Percentiles rank a stretch among this genome's conserved stretches.
These are phyloP conservation scores for Calonectria pauciramosa DNA, from an alignment of 2,329 filamentous ascomycete genomes.

Conservation along the genomic window DNA sequence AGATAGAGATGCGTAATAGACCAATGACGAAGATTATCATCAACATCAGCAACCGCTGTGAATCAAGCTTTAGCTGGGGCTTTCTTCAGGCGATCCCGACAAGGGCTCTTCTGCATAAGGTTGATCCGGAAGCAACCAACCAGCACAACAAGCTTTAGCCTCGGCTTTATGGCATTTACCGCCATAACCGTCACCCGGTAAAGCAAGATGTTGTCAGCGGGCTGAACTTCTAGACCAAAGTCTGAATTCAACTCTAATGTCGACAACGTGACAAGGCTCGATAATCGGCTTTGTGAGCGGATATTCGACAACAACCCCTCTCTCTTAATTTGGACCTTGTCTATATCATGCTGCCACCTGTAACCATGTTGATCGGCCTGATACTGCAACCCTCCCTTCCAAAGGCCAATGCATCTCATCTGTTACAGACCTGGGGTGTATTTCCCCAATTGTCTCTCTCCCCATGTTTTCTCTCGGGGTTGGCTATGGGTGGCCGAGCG, in stretches of 20 bases:
- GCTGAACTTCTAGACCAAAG: slow-evolving; percentile 5
- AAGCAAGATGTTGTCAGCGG: neutral
- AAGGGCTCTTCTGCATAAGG: neutral
- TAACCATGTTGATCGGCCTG: slow-evolving; percentile 27
- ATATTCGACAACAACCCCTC: slow-evolving; percentile 16
- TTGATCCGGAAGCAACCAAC: neutral
- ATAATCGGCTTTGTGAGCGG: slow-evolving; percentile 14
- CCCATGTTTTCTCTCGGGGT: neutral
- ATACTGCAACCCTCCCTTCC: slow-evolving; percentile 4
- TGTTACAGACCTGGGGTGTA: slow-evolving; percentile 16
- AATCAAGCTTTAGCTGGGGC: neutral
- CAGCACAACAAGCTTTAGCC: neutral
- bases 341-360: slow-evolving; percentile 28
- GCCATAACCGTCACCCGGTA: neutral
- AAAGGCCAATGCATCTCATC: slow-evolving; percentile 22
- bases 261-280: neutral
- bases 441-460: neutral
- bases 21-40: neutral
- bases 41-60: neutral
- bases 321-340: slow-evolving; percentile 25
- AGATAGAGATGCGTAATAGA: neutral
- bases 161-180: slow-evolving; percentile 13
- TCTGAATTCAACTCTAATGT: slow-evolving; percentile 2
- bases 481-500: slow-evolving; percentile 3
- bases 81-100: neutral